Conservation (phyloP, 768 basidiomycete genomes). For the Botryobasidium botryosum region DNA sequence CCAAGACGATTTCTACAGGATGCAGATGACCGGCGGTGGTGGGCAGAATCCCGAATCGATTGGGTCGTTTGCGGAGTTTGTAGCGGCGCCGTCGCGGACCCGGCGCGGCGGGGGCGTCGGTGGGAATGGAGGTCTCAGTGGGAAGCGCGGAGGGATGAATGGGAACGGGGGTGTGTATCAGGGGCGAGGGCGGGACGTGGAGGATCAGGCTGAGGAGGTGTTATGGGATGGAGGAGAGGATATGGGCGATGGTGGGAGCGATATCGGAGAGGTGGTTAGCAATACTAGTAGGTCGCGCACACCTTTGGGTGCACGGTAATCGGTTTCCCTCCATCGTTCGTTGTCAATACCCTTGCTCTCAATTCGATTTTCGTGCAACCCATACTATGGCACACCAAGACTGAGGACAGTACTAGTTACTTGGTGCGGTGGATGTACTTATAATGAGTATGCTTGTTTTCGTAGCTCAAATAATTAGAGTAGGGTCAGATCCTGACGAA, state of each 20-base stretch:
- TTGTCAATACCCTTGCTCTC: too few species aligned
- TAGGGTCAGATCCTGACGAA: too few species aligned
- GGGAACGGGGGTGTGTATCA: conserved; percentile 1
- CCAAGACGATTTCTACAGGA: neutral
- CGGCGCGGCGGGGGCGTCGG: neutral
- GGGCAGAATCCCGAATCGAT: neutral
- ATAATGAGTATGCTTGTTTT: too few species aligned
- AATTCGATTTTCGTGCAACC: too few species aligned
- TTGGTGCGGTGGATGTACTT: too few species aligned
- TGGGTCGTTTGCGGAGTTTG: too few species aligned
- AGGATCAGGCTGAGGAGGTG: conserved; percentile 5
- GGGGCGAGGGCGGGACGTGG: conserved; percentile 7
- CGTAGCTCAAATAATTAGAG: too few species aligned
- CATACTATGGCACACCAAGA: too few species aligned
- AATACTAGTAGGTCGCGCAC: too few species aligned
- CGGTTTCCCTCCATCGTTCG: too few species aligned
- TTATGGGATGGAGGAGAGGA: conserved; percentile 11
- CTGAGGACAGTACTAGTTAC: too few species aligned
- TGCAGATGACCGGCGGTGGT: neutral
- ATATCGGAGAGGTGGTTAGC: neutral
- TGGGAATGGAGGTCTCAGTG: neutral
- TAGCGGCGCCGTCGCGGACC: neutral
- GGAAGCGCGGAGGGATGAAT: neutral
- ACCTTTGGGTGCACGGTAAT: too few species aligned
- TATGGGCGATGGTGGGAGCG: neutral